Conservation (phyloP, 192 early-diverging fungal species). For the Entomortierella beljakovae region DNA sequence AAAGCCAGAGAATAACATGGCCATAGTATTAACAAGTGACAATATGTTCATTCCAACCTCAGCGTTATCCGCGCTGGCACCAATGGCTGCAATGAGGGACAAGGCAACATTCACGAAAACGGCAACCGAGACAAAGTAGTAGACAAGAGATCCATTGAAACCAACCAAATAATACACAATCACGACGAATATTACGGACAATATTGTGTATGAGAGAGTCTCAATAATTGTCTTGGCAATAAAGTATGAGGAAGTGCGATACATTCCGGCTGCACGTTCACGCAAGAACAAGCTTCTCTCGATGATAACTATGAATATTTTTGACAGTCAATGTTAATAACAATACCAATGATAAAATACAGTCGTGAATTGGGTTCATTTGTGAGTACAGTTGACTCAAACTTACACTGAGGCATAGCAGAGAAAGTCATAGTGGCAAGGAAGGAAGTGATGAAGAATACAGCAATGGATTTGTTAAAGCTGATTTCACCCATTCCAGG, state of each 20-base stretch:
- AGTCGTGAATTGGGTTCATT: not conserved
- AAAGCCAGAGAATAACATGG: conserved; percentile 79
- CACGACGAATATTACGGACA: conserved; percentile 81
- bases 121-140: conserved; percentile 79
- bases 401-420: conserved; percentile 73
- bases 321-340: not conserved
- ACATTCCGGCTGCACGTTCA: conserved; percentile 82
- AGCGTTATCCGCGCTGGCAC: conserved; percentile 61
- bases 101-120: conserved; percentile 82
- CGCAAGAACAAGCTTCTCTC: conserved; percentile 78
- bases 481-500: conserved; percentile 33
- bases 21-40: conserved; percentile 80
- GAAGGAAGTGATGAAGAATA: conserved; percentile 56
- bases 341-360: too few species aligned
- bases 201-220: conserved; percentile 64
- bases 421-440: conserved; percentile 66
- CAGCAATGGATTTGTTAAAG: conserved; percentile 60
- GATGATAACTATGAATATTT: conserved; percentile 60
- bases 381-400: conserved; percentile 49
- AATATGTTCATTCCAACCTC: conserved; percentile 76
- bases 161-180: conserved; percentile 92
- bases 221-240: conserved; percentile 66
- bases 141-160: conserved; percentile 66
- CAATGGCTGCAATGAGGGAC: conserved; percentile 82
- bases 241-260: conserved; percentile 76